These are phyloP conservation scores for Ogataea hybrid DNA, from an alignment of 1,139 yeast species.

Conservation along the genomic window DNA sequence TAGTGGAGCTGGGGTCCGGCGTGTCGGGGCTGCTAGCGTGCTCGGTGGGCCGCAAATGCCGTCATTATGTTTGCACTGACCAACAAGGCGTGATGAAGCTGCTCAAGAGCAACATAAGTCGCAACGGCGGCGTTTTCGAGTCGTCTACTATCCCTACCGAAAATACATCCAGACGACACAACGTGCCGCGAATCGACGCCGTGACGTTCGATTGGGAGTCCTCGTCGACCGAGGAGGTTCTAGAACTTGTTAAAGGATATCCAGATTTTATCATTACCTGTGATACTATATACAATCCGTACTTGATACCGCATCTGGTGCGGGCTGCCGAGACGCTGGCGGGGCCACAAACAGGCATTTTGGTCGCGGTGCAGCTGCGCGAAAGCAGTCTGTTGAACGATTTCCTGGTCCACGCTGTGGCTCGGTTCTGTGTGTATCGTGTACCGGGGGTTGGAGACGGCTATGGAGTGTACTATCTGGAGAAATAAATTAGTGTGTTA, in stretches of 20 bases:
- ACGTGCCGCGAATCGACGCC: constrained; percentile 36
- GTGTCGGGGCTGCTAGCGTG: constrained; percentile 55
- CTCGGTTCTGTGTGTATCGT: constrained; percentile 16
- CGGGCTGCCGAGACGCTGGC: constrained; percentile 40
- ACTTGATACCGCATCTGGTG: constrained; percentile 51
- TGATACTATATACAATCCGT: constrained; percentile 71
- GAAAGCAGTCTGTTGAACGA: constrained; percentile 49
- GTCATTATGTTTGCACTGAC: constrained; percentile 56
- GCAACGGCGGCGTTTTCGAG: constrained; percentile 31
- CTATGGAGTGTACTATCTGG: constrained; percentile 40
- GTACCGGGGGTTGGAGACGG: constrained; percentile 40
- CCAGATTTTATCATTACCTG: constrained; percentile 59
- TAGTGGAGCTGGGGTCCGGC: constrained; percentile 70
- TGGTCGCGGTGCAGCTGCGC: constrained; percentile 57
- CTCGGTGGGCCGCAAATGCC: constrained; percentile 39
- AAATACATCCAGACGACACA: constrained; percentile 4
- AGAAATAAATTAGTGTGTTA: constrained; percentile 54
- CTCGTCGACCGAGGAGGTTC: constrained; percentile 10
- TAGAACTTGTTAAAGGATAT: constrained; percentile 4
- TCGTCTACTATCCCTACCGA: constrained; percentile 21
- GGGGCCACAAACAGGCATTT: constrained; percentile 36
- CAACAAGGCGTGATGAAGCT: constrained; percentile 57
- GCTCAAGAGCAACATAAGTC: constrained; percentile 42
- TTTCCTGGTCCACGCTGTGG: constrained; percentile 39
- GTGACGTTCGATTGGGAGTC: constrained; percentile 69